phyloP scores from a whole-genome alignment of 2,329 filamentous ascomycete species.

The Harringtonia lauricola region DNA sequence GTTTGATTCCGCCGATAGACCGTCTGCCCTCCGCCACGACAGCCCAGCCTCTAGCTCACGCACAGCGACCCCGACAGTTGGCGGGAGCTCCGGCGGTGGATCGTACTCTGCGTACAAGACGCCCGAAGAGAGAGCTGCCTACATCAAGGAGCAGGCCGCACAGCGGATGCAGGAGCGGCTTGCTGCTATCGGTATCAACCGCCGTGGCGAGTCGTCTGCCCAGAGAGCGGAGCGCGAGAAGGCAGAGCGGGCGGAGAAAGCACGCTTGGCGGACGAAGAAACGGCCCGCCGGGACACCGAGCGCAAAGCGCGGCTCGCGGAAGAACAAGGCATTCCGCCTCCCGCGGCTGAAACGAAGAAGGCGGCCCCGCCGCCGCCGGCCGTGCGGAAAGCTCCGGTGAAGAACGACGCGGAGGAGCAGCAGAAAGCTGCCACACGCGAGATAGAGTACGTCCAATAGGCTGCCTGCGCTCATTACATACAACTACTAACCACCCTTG shows the following conservation, averaged over 20 bases:
- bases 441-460: constrained; percentile 71
- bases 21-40: constrained; percentile 16
- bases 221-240: constrained; percentile 84
- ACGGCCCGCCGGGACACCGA: constrained; percentile 82
- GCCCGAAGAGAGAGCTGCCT: constrained; percentile 85
- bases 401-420: constrained; percentile 57
- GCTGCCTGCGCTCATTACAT: background rate
- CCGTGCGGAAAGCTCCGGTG: constrained; percentile 18
- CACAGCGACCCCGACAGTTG: constrained; percentile 38
- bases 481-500: constrained; percentile 16
- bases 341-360: constrained; percentile 47
- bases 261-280: constrained; percentile 86
- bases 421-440: constrained; percentile 60
- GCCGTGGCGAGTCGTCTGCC: constrained; percentile 67
- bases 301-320: constrained; percentile 69
- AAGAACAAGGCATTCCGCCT: constrained; percentile 58
- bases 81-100: constrained; percentile 38
- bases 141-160: constrained; percentile 94
- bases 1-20: constrained; percentile 12
- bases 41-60: constrained; percentile 19
- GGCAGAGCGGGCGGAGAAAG: constrained; percentile 75
- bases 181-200: constrained; percentile 86
- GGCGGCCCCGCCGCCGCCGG: constrained; percentile 60
- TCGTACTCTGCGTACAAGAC: constrained; percentile 80
- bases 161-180: constrained; percentile 94